Evolutionary conservation across 2,329 filamentous ascomycete species (phyloP), one percentile per base, ranked within the genome.

Genomic region (Fusarium tuaranense): DNA sequence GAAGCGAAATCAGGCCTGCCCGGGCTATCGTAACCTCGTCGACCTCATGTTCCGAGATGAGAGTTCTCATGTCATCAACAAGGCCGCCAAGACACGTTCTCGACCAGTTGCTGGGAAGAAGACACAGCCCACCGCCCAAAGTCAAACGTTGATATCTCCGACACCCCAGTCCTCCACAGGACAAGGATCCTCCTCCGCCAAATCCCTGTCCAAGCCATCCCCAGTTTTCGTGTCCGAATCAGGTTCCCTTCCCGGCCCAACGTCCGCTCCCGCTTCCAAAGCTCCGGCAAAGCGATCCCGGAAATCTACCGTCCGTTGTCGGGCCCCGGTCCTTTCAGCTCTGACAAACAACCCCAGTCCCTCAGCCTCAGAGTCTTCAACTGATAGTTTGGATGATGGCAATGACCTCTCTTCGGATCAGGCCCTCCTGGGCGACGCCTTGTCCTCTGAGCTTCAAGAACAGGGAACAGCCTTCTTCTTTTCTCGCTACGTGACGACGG

Each of bases 1-100:
- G 60, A 88, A 88, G 76, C 85, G 87, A 48, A 83, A 87, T 67
- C 83, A 87, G 63, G 69, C 80, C 80, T 90, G 88, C 68, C 88
- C 88, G 36, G 88, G 88, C 65, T 90, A 90, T 74, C 83, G 88
- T 51, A 88, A 88, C 71, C 82, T 87, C 59, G 85, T 88, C 46
- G 88, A 90, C 72, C 83, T 90, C 70, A 89, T 90, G 83, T 90
- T 90, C 74, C 86, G 88, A 48, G 87, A 90, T 75, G 87, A 90
- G 78, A 90, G 87, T 72, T 85, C 84, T 36, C 87, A 88, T 77
- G 88, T 90, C 65, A 88, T 88, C 73, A 85, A 86, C 74, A 89
- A 88, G 80, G 87, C 86, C 55, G 84, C 83, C 63, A 84, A 83
- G 67, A 75, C 70, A 60, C 77, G 79, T 30, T 73, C 78, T 22